phyloP scores from a whole-genome alignment of 306 rosid genomes.

The Prunus salicina region DNA sequence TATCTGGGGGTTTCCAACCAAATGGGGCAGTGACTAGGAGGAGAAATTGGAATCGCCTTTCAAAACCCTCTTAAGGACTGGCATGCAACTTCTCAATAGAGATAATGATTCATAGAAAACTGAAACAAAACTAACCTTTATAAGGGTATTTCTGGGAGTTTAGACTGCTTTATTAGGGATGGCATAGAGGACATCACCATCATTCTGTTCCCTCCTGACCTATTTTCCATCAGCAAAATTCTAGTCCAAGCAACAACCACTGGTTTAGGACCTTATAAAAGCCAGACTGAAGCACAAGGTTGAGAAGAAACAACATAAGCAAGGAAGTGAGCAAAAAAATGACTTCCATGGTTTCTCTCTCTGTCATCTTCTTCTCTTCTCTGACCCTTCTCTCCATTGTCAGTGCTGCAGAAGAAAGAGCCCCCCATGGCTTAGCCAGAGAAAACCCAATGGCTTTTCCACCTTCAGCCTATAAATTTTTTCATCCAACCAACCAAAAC shows the following conservation, averaged over 20 bases:
- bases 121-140: conserved; percentile 1
- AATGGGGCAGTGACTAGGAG: background rate
- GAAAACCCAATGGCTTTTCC: conserved; percentile 57
- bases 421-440: conserved; percentile 75
- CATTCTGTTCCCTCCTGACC: conserved; percentile 53
- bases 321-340: conserved; percentile 23
- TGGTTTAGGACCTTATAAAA: conserved; percentile 54
- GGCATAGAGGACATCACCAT: conserved; percentile 32
- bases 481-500: conserved; percentile 56
- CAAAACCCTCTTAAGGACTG: conserved; percentile 15
- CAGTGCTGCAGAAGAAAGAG: conserved; percentile 67
- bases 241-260: conserved; percentile 60
- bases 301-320: conserved; percentile 18
- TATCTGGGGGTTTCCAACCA: background rate
- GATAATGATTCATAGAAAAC: background rate
- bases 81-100: background rate
- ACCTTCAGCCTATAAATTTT: conserved; percentile 81
- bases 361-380: conserved; percentile 38
- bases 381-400: conserved; percentile 42
- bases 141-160: background rate
- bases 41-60: background rate
- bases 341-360: conserved; percentile 31
- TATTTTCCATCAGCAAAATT: conserved; percentile 46
- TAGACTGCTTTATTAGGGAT: background rate
- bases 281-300: conserved; percentile 22